Percentiles rank a stretch among this genome's conserved stretches.
phyloP scores from a whole-genome alignment of 2,329 filamentous ascomycete genomes.

The Colletotrichum simmondsii region DNA sequence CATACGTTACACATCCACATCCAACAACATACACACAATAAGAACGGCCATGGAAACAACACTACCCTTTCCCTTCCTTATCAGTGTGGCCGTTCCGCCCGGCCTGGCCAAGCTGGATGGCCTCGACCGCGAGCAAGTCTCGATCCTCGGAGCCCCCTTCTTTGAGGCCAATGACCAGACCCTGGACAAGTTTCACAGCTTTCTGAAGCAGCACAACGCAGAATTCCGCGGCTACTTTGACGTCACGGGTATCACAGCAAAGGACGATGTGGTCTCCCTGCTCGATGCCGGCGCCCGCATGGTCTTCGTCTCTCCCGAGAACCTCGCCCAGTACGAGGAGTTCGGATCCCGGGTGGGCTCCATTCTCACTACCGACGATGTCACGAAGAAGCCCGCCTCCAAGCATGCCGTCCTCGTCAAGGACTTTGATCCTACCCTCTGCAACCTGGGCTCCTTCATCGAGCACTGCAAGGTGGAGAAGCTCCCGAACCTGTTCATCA shows the following conservation, averaged over 20 bases:
- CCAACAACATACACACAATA: not conserved
- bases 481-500: constrained; percentile 60
- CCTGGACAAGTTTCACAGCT: constrained; percentile 57
- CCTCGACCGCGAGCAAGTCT: constrained; percentile 66
- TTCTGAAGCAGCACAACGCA: constrained; percentile 61
- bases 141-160: constrained; percentile 69
- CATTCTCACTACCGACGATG: constrained; percentile 56
- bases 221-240: constrained; percentile 79
- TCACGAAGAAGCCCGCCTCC: constrained; percentile 52
- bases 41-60: constrained; percentile 68
- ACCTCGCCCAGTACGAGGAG: constrained; percentile 68
- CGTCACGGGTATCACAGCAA: constrained; percentile 73
- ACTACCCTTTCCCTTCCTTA: constrained; percentile 71
- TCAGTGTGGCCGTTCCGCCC: constrained; percentile 65
- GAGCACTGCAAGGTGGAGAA: constrained; percentile 57
- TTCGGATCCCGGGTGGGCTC: constrained; percentile 68
- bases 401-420: constrained; percentile 63
- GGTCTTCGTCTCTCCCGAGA: constrained; percentile 81
- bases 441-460: constrained; percentile 55
- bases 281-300: constrained; percentile 87
- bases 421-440: constrained; percentile 58
- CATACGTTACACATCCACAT: not conserved
- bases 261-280: constrained; percentile 80
- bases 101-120: constrained; percentile 61
- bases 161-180: constrained; percentile 62